Base-by-base conservation (phyloP, 2,329 filamentous ascomycete genomes). In the Lachnellula arida region DNA sequence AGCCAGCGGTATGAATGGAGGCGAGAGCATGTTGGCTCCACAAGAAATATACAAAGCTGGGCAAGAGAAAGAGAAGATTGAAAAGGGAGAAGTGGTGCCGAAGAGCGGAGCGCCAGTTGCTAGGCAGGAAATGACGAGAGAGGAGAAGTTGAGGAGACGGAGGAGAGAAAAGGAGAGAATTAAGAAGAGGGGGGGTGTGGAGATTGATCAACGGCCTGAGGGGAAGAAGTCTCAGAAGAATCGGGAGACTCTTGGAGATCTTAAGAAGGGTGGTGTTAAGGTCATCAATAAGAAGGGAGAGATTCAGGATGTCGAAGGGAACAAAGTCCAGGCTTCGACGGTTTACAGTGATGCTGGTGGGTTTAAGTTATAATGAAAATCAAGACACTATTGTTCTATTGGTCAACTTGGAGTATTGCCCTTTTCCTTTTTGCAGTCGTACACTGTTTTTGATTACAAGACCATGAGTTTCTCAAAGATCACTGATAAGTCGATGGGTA, bases 21-120 rank as follows among this genome's bases (percentile, higher is more conserved):
- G 80, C 46, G 77, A 83, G 61, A 89, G 86, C 67, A 88, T 88
- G 77, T 81, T 99, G 58, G 94, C 94, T 46, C 94, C 94, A 2
- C 94, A 97, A 70, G 94, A 99, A 73, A 80, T 99, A 25, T 99
- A 97, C 77, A 85, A 84, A 66, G 85, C 90, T n/a, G 85, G 86
- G 59, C 85, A 87, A 66, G 81, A 83, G 59, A 84, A 77, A 57
- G 60, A 64, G 4, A 71, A 74, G 14, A 76, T 76, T 46, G 81
- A 79, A 61, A 79, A 80, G 65, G 85, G 85, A 51, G 91, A 96
- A 71, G 78, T 96, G 39, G 81, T 92, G 35, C 79, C 85, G 54
- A 92, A 88, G 79, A 85, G 81, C 66, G 93, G 91, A 23, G 76
- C 89, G 65, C 88, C 91, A 1, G 74, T 96, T 44, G 86, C 89